Evolutionary conservation across 768 basidiomycete species (phyloP).

Genomic region (Leccinum boreale): DNA sequence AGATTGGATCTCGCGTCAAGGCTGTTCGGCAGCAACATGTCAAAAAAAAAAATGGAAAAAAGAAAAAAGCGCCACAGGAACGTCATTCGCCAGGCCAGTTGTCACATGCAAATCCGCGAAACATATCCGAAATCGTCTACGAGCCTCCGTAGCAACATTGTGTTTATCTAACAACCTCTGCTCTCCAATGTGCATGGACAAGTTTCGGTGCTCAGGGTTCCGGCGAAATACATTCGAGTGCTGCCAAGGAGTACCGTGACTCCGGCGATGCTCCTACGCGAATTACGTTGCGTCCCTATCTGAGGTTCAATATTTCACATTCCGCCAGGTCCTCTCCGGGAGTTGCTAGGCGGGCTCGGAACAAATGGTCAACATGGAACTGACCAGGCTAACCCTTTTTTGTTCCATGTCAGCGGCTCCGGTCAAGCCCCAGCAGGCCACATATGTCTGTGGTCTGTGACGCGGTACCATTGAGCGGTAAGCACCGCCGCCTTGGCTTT

Average conservation of each 20-base stretch:
- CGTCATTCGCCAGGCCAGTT: not conserved
- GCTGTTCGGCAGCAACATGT: constrained; percentile 9
- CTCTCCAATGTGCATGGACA: not conserved
- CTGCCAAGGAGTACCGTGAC: too few relatives aligned
- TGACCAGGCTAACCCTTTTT: constrained; percentile 23
- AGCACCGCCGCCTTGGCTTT: constrained; percentile 27
- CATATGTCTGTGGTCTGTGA: constrained; percentile 28
- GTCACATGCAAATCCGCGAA: not conserved
- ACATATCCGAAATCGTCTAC: not conserved
- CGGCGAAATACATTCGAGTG: too few relatives aligned
- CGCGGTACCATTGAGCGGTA: constrained; percentile 16
- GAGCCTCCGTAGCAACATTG: not conserved
- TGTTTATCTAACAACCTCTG: not conserved
- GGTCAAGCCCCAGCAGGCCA: constrained; percentile 19
- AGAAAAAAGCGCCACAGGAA: constrained; percentile 23
- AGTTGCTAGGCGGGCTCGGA: constrained; percentile 33
- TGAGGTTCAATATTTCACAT: constrained; percentile 8
- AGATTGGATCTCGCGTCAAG: constrained; percentile 19
- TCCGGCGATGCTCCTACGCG: not conserved
- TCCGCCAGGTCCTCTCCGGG: constrained; percentile 22
- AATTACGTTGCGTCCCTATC: constrained; percentile 9
- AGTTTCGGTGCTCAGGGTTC: not conserved
- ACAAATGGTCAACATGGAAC: constrained; percentile 21
- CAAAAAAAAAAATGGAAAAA: constrained; percentile 7
- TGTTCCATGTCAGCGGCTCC: constrained; percentile 31